Base-by-base conservation (phyloP, 805 yeast species). In the Saccharomyces eubayanus region DNA sequence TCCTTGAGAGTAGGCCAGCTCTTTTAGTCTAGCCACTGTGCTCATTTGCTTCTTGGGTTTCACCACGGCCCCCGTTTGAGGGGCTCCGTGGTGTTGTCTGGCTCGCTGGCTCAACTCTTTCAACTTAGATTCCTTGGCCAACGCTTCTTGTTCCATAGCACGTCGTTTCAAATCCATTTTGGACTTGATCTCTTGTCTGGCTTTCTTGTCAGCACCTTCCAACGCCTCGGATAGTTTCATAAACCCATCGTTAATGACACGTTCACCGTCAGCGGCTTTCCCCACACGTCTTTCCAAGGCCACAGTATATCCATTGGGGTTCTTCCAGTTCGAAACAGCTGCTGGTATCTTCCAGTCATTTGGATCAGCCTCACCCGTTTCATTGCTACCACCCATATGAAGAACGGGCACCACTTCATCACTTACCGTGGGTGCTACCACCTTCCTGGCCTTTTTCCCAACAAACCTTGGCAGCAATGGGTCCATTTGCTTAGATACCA, bases 291-390 rank as follows among this genome's bases (percentile, higher is more conserved):
- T 87, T 52, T 90, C 96, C 45, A 91, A 69, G 0, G 86, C 82
- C 47, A 91, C 84, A 0, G 96, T 83, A 65, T 83, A 89, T 1
- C 98, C 97, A 60, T 87, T 86, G 16, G 91, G 88, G 68, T 94
- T 94, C 68, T 90, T 91, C 97, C 98, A 94, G 67, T 89, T 89
- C 1, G 98, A 92, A 0, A 92, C 80, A 1, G 95, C 89, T 0
- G 96, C 84, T 0, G 98, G 98, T 30, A 94, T 89, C 49, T 78
- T 77, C 97, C 97, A 92, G 56, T 64, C 68, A 6, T 43, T 54
- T 0, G 84, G 77, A 46, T 29, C 30, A 11, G 50, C 24, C 6
- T 51, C 47, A 21, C 9, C 30, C 6, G 68, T 53, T 4, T 80
- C 80, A 5, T 82, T 77, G 27, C 80, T 74, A 16, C 72, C 66